A percentile compares a stretch with the other conserved stretches of the same genome.
Evolutionary conservation across 2,329 filamentous ascomycete species (phyloP).

Genomic region (Pyrenophora teres): DNA sequence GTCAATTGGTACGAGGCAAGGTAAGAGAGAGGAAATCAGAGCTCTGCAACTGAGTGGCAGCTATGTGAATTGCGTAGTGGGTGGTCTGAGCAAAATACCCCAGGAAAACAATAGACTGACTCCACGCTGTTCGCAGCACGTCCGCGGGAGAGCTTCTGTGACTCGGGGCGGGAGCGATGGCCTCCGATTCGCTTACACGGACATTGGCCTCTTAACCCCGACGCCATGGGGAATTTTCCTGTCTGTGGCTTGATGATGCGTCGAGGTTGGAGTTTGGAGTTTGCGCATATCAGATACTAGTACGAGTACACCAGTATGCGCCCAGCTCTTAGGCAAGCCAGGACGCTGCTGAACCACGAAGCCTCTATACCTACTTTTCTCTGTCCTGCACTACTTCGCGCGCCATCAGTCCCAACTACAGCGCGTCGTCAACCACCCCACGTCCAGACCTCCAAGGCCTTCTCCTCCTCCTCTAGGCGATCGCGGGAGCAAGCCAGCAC

Average conservation of each 20-base stretch:
- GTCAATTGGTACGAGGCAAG: constrained; percentile 10
- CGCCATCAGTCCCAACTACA: constrained; percentile 2
- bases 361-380: constrained; percentile 41
- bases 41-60: constrained; percentile 10
- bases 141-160: constrained; percentile 19
- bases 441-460: constrained; percentile 16
- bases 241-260: constrained; percentile 9
- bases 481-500: constrained; percentile 22
- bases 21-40: constrained; percentile 17
- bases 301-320: constrained; percentile 35
- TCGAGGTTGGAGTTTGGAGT: constrained; percentile 12
- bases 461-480: constrained; percentile 32
- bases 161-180: constrained; percentile 15
- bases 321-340: constrained; percentile 35
- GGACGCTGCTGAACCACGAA: constrained; percentile 33
- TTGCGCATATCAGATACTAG: background rate
- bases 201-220: constrained; percentile 20
- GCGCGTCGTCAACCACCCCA: constrained; percentile 11
- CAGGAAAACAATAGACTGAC: constrained; percentile 29
- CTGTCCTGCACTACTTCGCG: constrained; percentile 41
- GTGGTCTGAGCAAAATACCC: constrained; percentile 36
- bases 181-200: constrained; percentile 22
- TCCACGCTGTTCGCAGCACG: constrained; percentile 3
- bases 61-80: constrained; percentile 10
- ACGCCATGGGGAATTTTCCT: constrained; percentile 26